Evolutionary conservation across 2,329 filamentous ascomycete genomes (phyloP).

Genomic region (Trichoderma lentiforme): DNA sequence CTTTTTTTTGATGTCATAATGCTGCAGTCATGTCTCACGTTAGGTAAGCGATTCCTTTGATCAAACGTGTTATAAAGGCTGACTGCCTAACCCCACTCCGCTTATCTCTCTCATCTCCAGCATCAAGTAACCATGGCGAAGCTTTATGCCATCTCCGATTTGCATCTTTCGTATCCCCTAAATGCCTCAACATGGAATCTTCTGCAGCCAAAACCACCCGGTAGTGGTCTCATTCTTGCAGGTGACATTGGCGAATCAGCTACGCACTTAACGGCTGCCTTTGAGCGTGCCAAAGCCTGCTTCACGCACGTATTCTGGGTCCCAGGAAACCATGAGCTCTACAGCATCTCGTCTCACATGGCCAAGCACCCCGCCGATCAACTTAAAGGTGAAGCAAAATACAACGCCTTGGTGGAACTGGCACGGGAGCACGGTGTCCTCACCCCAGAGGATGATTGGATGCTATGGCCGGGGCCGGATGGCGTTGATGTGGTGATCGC

Average conservation of each 20-base stretch:
- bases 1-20: not conserved
- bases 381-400: not conserved
- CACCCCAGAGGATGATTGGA: conserved; percentile 13
- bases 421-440: conserved; percentile 6
- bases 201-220: not conserved
- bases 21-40: not conserved
- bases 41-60: not conserved
- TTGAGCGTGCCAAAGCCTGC: conserved; percentile 6
- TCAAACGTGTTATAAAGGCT: not conserved
- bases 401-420: not conserved
- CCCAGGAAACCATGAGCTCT: conserved; percentile 11
- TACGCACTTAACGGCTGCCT: not conserved
- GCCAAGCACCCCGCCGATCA: not conserved
- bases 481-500: conserved; percentile 6
- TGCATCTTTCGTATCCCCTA: conserved; percentile 3
- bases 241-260: conserved; percentile 12
- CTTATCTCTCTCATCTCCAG: not conserved
- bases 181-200: conserved; percentile 7
- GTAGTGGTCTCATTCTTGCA: conserved; percentile 1
- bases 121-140: not conserved
- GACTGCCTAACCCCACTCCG: not conserved
- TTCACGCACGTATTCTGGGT: conserved; percentile 13
- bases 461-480: not conserved
- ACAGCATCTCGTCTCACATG: not conserved
- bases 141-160: conserved; percentile 9